Conservation (phyloP, 2,329 filamentous ascomycete genomes). For the Fusarium duplospermum region DNA sequence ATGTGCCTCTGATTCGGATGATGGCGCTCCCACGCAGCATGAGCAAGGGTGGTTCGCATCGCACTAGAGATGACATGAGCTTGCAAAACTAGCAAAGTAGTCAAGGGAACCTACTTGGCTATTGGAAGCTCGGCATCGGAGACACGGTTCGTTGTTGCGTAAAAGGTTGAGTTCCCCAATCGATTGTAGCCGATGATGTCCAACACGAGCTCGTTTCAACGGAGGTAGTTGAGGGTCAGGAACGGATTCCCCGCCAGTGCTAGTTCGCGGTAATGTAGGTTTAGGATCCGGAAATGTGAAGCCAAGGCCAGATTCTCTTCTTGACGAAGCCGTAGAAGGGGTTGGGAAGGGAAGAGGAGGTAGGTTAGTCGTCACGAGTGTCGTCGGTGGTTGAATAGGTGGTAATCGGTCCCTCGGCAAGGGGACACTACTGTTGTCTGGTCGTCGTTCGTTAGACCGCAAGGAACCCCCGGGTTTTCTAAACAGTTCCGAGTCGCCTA, state of each 20-base stretch:
- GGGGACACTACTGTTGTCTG: conserved; percentile 27
- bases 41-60: conserved; percentile 62
- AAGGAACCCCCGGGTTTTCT: conserved; percentile 38
- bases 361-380: conserved; percentile 44
- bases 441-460: conserved; percentile 19
- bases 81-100: not conserved
- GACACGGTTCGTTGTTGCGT: conserved; percentile 60
- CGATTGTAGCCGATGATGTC: conserved; percentile 65
- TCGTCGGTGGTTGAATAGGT: conserved; percentile 54
- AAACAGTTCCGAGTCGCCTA: conserved; percentile 60
- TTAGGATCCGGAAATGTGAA: conserved; percentile 56
- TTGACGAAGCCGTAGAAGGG: conserved; percentile 44
- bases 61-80: conserved; percentile 55
- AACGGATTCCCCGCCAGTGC: conserved; percentile 59
- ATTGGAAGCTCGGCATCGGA: conserved; percentile 62
- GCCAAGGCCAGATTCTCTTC: conserved; percentile 42
- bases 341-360: conserved; percentile 46
- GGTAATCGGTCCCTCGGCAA: conserved; percentile 43
- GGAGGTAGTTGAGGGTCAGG: conserved; percentile 66
- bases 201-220: conserved; percentile 64
- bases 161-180: conserved; percentile 67
- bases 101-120: conserved; percentile 54
- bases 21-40: conserved; percentile 56
- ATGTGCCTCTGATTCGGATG: conserved; percentile 54
- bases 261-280: conserved; percentile 50